phyloP scores from a whole-genome alignment of 2,329 filamentous ascomycete genomes.

The Aureobasidium subglaciale region DNA sequence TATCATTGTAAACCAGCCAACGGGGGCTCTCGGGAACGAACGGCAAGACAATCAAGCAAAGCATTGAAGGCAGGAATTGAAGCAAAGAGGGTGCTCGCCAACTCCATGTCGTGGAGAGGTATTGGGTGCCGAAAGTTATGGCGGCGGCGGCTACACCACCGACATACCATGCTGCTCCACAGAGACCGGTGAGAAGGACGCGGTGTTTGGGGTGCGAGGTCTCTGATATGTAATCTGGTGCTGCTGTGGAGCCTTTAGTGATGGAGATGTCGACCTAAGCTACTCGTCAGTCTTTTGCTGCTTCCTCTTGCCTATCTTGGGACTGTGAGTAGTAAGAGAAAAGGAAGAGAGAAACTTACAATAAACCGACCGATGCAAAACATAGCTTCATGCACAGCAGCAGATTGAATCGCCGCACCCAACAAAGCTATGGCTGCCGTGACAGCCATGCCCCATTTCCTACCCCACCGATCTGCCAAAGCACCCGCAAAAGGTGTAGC shows the following conservation, averaged over 20 bases:
- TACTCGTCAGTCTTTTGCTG: no score
- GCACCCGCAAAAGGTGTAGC: no score
- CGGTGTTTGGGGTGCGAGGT: slow-evolving; percentile 54
- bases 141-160: slow-evolving; percentile 14
- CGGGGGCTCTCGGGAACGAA: slow-evolving; percentile 50
- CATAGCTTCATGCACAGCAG: background rate
- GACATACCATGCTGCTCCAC: slow-evolving; percentile 15
- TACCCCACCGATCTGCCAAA: no score
- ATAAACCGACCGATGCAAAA: background rate
- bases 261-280: no score
- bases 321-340: no score
- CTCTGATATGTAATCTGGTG: slow-evolving; percentile 59
- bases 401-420: background rate
- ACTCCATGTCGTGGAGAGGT: slow-evolving; percentile 17
- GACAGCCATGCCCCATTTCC: no score
- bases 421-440: background rate
- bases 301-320: no score
- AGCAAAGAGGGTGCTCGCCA: slow-evolving; percentile 20
- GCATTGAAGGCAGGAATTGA: slow-evolving; percentile 30
- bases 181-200: slow-evolving; percentile 33
- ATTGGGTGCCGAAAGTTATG: slow-evolving; percentile 15
- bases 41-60: slow-evolving; percentile 37
- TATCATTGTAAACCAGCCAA: slow-evolving; percentile 33
- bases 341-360: background rate
- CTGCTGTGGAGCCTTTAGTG: slow-evolving; percentile 39